A percentile compares a stretch with the other conserved stretches of the same genome.
Conservation (phyloP, 441 rosid species). For the Croton setiger region DNA sequence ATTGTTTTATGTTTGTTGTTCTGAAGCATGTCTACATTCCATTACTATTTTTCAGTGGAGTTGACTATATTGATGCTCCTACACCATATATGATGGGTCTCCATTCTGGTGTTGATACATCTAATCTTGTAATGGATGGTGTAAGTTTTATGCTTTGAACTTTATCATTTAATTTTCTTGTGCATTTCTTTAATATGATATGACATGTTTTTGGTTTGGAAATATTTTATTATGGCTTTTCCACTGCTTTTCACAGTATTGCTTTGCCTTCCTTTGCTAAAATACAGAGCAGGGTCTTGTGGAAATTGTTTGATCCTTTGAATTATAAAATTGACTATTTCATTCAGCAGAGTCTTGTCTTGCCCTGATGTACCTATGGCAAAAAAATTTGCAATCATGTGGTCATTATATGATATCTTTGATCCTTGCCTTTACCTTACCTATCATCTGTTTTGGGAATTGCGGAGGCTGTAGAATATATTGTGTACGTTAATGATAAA, state of each 20-base stretch:
- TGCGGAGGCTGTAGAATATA: not conserved
- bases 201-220: not conserved
- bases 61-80: conserved; percentile 98
- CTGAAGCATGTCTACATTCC: conserved; percentile 99
- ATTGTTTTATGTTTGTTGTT: conserved; percentile 54
- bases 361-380: not conserved
- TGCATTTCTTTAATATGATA: not conserved
- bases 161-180: conserved; percentile 3
- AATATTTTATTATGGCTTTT: not conserved
- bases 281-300: too few relatives aligned
- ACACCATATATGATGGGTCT: conserved; percentile 99
- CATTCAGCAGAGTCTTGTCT: too few relatives aligned
- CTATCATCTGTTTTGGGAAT: not conserved
- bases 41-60: conserved; percentile 99
- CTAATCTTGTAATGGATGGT: conserved; percentile 85
- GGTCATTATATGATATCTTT: not conserved
- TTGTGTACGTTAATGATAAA: not conserved
- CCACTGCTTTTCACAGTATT: not conserved
- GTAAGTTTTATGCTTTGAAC: conserved; percentile 51
- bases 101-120: conserved; percentile 93
- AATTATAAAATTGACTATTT: too few relatives aligned
- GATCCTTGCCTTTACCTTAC: not conserved
- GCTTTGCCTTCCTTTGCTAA: too few relatives aligned
- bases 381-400: not conserved
- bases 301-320: too few relatives aligned